These are phyloP conservation scores for Lentinula lateritia DNA, from an alignment of 768 basidiomycete genomes.

Conservation along the genomic window DNA sequence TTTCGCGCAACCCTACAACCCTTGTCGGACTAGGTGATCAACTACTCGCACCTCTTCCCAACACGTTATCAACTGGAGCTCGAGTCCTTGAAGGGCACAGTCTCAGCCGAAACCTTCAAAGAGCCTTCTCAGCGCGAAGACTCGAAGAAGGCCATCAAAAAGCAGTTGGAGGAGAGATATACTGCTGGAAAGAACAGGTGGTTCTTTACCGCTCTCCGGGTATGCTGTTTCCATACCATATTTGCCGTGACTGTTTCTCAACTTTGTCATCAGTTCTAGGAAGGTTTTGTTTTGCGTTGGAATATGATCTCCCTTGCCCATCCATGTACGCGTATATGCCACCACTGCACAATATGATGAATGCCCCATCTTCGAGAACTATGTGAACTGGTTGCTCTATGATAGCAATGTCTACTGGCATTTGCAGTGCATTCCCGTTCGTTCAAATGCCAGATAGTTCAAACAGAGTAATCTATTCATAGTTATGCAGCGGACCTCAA, in stretches of 20 bases:
- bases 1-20: background rate
- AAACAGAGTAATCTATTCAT: too few species aligned
- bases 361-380: background rate
- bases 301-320: background rate
- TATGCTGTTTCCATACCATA: constrained; percentile 27
- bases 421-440: too few species aligned
- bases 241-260: background rate
- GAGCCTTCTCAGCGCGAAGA: constrained; percentile 94
- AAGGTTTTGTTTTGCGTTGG: background rate
- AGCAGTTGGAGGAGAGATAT: constrained; percentile 94
- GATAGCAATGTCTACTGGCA: too few species aligned
- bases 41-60: constrained; percentile 99
- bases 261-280: background rate
- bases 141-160: constrained; percentile 95
- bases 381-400: background rate
- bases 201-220: constrained; percentile 89
- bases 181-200: constrained; percentile 92
- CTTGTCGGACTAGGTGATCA: constrained; percentile 59
- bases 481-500: too few species aligned
- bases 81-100: constrained; percentile 86
- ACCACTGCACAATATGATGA: background rate
- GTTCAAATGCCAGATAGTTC: too few species aligned
- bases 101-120: constrained; percentile 90
- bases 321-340: background rate
- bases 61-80: constrained; percentile 98